Percentiles rank a stretch among this genome's conserved stretches.
These are phyloP conservation scores for Eucommia ulmoides DNA, from an alignment of 257 asterid genomes.

Conservation along the genomic window DNA sequence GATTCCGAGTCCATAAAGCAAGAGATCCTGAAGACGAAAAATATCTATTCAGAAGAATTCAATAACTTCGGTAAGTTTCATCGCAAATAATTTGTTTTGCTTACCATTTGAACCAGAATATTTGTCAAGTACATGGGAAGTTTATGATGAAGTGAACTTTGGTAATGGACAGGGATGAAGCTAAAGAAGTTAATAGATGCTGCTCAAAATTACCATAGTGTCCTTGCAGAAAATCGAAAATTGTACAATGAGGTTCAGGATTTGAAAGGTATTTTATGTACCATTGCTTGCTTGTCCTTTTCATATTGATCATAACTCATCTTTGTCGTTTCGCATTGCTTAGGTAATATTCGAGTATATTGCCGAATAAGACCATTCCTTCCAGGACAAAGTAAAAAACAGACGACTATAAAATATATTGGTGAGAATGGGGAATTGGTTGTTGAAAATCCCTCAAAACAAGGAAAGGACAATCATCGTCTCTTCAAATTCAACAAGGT, in stretches of 20 bases:
- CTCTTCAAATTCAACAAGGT: slow-evolving; percentile 88
- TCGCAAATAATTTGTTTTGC: slow-evolving; percentile 5
- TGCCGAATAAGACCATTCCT: slow-evolving; percentile 91
- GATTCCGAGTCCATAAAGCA: slow-evolving; percentile 61
- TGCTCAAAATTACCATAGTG: slow-evolving; percentile 74
- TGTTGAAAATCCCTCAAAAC: slow-evolving; percentile 70
- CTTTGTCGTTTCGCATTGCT: slow-evolving; percentile 10
- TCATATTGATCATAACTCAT: slow-evolving; percentile 1
- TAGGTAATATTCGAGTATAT: slow-evolving; percentile 89
- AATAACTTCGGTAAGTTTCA: slow-evolving; percentile 48
- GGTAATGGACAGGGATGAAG: slow-evolving; percentile 40
- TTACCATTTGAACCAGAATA: neutral
- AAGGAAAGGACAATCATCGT: slow-evolving; percentile 79
- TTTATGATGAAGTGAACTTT: slow-evolving; percentile 5
- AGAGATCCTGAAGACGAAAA: slow-evolving; percentile 56
- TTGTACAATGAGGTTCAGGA: slow-evolving; percentile 95
- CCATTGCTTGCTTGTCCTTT: neutral
- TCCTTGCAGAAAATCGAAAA: slow-evolving; percentile 80
- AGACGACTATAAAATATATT: slow-evolving; percentile 67
- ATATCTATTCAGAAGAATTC: slow-evolving; percentile 47
- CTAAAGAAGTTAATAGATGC: slow-evolving; percentile 67
- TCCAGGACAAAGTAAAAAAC: slow-evolving; percentile 52
- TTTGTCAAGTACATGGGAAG: slow-evolving; percentile 4
- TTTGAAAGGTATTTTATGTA: slow-evolving; percentile 62
- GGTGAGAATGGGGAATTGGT: slow-evolving; percentile 93